Percentiles rank a stretch among this genome's conserved stretches.
phyloP scores from a whole-genome alignment of 1,139 yeast species.

The Saccharomyces hybrid region DNA sequence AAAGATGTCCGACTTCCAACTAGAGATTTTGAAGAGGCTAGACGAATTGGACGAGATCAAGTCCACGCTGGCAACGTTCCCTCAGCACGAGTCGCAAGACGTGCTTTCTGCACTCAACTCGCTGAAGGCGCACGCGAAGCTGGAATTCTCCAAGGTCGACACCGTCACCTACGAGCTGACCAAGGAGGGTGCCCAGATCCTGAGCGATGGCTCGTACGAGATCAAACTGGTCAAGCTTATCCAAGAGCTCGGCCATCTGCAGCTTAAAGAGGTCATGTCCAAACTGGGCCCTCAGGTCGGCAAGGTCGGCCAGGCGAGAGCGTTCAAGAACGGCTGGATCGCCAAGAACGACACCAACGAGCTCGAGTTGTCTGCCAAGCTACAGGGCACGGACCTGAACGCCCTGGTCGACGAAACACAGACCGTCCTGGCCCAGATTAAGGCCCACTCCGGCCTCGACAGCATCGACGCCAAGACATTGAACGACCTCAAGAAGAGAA shows the following conservation, averaged over 20 bases:
- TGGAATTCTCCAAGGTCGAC: constrained; percentile 66
- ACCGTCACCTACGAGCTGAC: constrained; percentile 70
- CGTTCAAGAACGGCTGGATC: constrained; percentile 98
- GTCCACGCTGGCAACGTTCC: constrained; percentile 56
- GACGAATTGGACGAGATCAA: constrained; percentile 52
- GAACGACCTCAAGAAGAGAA: constrained; percentile 86
- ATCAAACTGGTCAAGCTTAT: constrained; percentile 72
- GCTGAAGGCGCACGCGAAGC: constrained; percentile 75
- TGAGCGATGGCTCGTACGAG: constrained; percentile 82
- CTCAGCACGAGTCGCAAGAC: constrained; percentile 44
- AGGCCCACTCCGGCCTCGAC: constrained; percentile 33
- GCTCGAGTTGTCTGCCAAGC: constrained; percentile 48
- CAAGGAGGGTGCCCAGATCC: constrained; percentile 73
- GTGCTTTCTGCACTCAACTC: constrained; percentile 78
- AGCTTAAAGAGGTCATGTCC: constrained; percentile 66
- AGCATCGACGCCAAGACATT: constrained; percentile 57
- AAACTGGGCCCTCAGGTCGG: constrained; percentile 70
- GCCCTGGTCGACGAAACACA: constrained; percentile 55
- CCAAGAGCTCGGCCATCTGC: constrained; percentile 67
- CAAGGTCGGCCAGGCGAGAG: constrained; percentile 91
- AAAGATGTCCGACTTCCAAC: constrained; percentile 35
- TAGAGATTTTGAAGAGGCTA: constrained; percentile 50
- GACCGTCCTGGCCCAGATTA: constrained; percentile 51
- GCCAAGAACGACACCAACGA: constrained; percentile 70
- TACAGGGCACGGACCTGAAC: constrained; percentile 32